Evolutionary conservation across 176 grass and related monocot genomes (phyloP), one percentile per base, ranked within the genome.

Genomic region (Paspalum vaginatum): DNA sequence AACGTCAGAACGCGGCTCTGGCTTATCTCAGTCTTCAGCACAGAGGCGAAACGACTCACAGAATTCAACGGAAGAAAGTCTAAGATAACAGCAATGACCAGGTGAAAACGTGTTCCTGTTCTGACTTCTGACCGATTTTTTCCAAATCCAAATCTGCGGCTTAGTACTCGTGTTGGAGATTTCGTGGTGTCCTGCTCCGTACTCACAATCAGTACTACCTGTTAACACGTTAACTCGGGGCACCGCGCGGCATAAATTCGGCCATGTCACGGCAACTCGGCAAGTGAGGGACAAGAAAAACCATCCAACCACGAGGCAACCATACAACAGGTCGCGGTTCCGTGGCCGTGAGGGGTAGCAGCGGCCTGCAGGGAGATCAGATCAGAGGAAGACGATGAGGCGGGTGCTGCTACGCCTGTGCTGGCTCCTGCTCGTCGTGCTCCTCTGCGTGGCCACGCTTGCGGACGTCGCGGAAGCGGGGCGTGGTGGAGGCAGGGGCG

Each of bases 401-500:
- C 42, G 57, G 25, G 38, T n/a, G 5, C 27, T 83, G 58, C 49
- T 27, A 2, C 32, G 32, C 32, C 32, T 79, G 26, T 66, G 21
- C 60, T 50, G 43, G 26, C 11, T 84, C 61, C 1, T 88, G 21
- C 21, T 87, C 62, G 43, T 51, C 51, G 32, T 60, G 25, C 32
- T 88, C 40, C 68, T 84, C 75, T 66, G 68, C 75, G 11, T 38
- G 14, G 81, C 68, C 42, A 79, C 27, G 61, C 80, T 84, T 51
- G 20, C 6, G 66, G 79, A 58, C 72, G 79, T 64, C 65, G n/a
- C 80, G 50, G 86, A 83, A 40, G 86, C 67, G 11, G 59, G 68
- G 26, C 9, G 66, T 27, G 22, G 83, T 37, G 67, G 62, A 25
- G 24, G 45, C 15, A 61, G 58, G 16, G 16, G 57, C 26, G 45